phyloP scores from a whole-genome alignment of 306 rosid genomes.

The Alnus glutinosa region DNA sequence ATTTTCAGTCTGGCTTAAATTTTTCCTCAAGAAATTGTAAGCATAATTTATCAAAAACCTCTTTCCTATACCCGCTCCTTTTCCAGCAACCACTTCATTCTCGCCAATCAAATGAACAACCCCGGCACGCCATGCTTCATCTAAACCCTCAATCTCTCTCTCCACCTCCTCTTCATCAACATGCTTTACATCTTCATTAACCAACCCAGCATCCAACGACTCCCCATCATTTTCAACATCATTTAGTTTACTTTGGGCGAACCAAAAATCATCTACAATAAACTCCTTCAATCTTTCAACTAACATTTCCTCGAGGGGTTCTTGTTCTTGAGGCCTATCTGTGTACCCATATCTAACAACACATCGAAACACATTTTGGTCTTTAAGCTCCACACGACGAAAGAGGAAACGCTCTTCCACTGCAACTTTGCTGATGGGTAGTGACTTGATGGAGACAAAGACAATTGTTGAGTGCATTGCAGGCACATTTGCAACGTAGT shows the following conservation, averaged over 20 bases:
- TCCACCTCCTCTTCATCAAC: slow-evolving; percentile 5
- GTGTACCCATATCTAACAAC: slow-evolving; percentile 39
- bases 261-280: slow-evolving; percentile 11
- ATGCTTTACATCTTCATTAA: not conserved
- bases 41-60: slow-evolving; percentile 36
- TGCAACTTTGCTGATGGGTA: slow-evolving; percentile 35
- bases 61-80: slow-evolving; percentile 35
- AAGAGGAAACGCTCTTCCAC: slow-evolving; percentile 35
- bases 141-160: slow-evolving; percentile 22
- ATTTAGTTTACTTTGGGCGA: not conserved
- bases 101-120: slow-evolving; percentile 45
- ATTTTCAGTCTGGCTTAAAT: slow-evolving; percentile 30
- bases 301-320: slow-evolving; percentile 25
- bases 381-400: slow-evolving; percentile 28
- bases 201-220: not conserved
- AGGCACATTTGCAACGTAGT: slow-evolving; percentile 38
- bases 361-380: slow-evolving; percentile 34
- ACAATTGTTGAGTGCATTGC: slow-evolving; percentile 38
- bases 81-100: slow-evolving; percentile 34
- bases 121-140: slow-evolving; percentile 35
- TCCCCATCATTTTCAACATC: not conserved
- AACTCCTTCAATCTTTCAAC: slow-evolving; percentile 35
- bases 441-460: slow-evolving; percentile 34
- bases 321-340: slow-evolving; percentile 17
- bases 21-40: slow-evolving; percentile 44